A percentile compares a stretch with the other conserved stretches of the same genome.
phyloP scores from a whole-genome alignment of 2,329 filamentous ascomycete genomes.

The Claviceps africana region DNA sequence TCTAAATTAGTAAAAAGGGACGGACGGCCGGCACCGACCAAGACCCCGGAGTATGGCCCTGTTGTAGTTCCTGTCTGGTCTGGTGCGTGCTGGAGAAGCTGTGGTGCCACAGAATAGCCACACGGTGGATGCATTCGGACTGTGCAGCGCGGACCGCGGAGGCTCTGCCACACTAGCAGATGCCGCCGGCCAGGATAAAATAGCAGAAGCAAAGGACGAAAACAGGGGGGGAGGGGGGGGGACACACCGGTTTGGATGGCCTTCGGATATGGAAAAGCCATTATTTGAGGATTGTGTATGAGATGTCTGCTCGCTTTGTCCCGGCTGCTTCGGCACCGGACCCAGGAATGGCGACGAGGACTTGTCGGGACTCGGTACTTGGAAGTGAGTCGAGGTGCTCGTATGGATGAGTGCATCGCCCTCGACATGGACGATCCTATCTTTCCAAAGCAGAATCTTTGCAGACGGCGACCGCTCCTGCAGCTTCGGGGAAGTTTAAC shows the following conservation, averaged over 20 bases:
- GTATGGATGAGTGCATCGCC: background rate
- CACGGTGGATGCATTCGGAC: background rate
- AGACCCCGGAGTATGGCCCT: background rate
- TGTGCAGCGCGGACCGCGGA: background rate
- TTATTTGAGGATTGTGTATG: background rate
- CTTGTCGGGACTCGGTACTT: background rate
- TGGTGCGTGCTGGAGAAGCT: background rate
- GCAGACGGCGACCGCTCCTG: background rate
- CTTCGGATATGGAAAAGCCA: background rate
- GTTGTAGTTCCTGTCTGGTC: background rate
- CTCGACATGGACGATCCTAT: background rate
- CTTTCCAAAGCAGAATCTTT: background rate
- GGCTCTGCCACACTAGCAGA: background rate
- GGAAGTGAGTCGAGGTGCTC: background rate
- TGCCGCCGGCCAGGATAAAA: no score
- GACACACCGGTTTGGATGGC: background rate
- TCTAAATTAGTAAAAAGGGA: background rate
- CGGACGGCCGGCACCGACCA: slow-evolving; percentile 2
- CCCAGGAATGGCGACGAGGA: background rate
- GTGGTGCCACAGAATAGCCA: slow-evolving; percentile 1
- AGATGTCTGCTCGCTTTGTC: background rate
- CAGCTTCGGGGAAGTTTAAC: no score
- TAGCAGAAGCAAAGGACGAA: background rate
- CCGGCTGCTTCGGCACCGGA: background rate
- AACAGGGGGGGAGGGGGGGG: background rate